phyloP scores from a whole-genome alignment of 306 rosid genomes.

The Corylus americana region DNA sequence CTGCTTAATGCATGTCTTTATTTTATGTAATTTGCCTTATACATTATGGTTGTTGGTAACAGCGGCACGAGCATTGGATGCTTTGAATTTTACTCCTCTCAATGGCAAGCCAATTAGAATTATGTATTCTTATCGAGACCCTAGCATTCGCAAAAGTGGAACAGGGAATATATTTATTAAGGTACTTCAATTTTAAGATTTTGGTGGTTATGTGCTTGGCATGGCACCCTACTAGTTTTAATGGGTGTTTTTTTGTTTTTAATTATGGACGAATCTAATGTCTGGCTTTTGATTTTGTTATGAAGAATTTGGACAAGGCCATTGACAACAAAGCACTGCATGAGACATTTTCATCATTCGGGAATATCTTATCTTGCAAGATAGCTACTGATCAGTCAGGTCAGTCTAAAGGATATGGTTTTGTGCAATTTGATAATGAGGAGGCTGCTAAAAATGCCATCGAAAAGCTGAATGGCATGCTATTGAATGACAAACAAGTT shows the following conservation, averaged over 20 bases:
- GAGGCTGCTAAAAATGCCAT: constrained; percentile 70
- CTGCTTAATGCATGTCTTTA: background rate
- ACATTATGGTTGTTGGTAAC: background rate
- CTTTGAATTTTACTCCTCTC: constrained; percentile 66
- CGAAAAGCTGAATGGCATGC: constrained; percentile 69
- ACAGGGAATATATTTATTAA: constrained; percentile 63
- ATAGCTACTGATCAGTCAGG: constrained; percentile 43
- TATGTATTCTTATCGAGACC: constrained; percentile 72
- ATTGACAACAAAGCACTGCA: constrained; percentile 73
- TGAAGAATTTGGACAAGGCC: constrained; percentile 79
- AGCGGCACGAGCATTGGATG: constrained; percentile 44
- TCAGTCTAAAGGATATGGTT: constrained; percentile 56
- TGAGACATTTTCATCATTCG: constrained; percentile 67
- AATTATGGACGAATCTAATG: constrained; percentile 10
- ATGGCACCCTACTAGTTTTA: background rate
- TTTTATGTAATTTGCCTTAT: background rate
- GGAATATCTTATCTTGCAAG: constrained; percentile 65
- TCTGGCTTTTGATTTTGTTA: constrained; percentile 15
- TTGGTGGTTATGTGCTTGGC: background rate
- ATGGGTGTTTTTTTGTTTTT: background rate
- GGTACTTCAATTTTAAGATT: constrained; percentile 32
- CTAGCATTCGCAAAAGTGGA: constrained; percentile 71
- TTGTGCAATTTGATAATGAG: constrained; percentile 66
- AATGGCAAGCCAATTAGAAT: constrained; percentile 56
- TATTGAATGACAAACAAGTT: constrained; percentile 63